Evolutionary conservation across 208 protist genomes (phyloP).

Genomic region (Crithidia fasciculata): DNA sequence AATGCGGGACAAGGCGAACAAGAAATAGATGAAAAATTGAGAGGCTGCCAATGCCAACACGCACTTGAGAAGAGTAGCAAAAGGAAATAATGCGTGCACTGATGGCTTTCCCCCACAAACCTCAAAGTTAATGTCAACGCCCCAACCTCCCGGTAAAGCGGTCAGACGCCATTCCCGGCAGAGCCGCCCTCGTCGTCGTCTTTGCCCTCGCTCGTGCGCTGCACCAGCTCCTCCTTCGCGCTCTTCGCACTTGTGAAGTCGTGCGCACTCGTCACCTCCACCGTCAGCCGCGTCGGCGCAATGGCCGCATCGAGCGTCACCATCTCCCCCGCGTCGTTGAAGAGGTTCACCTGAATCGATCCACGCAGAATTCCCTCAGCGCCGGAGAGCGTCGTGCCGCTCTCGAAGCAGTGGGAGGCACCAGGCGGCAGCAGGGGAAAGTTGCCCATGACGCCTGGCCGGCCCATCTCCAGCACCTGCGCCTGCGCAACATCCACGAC

Average conservation of each 20-base stretch:
- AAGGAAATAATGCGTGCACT: too few relatives aligned
- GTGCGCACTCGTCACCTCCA: slow-evolving; percentile 30
- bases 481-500: slow-evolving; percentile 55
- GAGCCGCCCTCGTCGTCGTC: not conserved
- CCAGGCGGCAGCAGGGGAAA: slow-evolving; percentile 74
- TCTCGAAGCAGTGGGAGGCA: slow-evolving; percentile 80
- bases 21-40: too few relatives aligned
- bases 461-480: slow-evolving; percentile 68
- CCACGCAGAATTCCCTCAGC: slow-evolving; percentile 75
- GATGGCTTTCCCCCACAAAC: too few relatives aligned
- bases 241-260: slow-evolving; percentile 18
- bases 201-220: slow-evolving; percentile 5
- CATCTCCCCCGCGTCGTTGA: slow-evolving; percentile 73
- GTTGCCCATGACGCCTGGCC: slow-evolving; percentile 80
- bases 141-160: too few relatives aligned
- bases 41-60: too few relatives aligned
- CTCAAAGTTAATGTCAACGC: too few relatives aligned
- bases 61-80: too few relatives aligned
- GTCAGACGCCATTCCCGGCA: not conserved
- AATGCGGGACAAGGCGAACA: too few relatives aligned
- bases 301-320: slow-evolving; percentile 75
- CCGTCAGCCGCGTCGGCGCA: slow-evolving; percentile 65
- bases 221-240: slow-evolving; percentile 28
- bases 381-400: slow-evolving; percentile 61
- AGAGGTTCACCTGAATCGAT: slow-evolving; percentile 84